Base-by-base conservation (phyloP, 2,329 filamentous ascomycete genomes). In the Epichloe scottii region DNA sequence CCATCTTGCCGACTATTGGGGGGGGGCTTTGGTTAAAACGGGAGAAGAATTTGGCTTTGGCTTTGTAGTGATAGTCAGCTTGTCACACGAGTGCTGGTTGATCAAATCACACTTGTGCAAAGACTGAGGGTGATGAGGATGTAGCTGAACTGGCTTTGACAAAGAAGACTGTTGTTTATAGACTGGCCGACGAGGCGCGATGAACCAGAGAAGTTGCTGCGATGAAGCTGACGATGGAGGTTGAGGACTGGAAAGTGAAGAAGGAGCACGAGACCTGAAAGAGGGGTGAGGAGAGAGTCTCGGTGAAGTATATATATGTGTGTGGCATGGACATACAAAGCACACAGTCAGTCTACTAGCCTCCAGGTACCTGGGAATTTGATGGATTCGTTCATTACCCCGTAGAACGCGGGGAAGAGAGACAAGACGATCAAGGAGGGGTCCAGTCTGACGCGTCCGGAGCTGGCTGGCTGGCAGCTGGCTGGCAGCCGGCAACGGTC, bases 1-100 rank as follows among this genome's bases (percentile, higher is more conserved):
- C 73, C 78, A 81, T 81, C 67, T 67, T 77, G 70, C 41, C 57
- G 49, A 41, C 43, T 43, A 56, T 48, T 1, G 53, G 58, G 51
- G 42, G 51, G 15, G 5, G 8, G 42, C 52, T 49, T 49, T 37
- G 33, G 17, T 49, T 56, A 52, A 47, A 55, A 48, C 49, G 30
- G 12, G 43, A 35, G 55, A 45, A 49, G 49, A 34, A 53, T 44
- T 42, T 34, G 34, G 14, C 17, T 44, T 42, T 34, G 34, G 14
- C 17, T 43, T 34, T 49, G 47, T 50, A 21, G 23, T 23, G 47
- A 37, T 30, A 33, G 15, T 21, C 14, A 33, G 45, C 39, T 19
- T 19, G 40, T 40, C 30, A 30, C 30, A 45, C 5, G 30, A 45
- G 42, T 30, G 23, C 26, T 37, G n/a, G 26, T 8, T 21, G n/a